Conservation (phyloP, 306 rosid species). For the Arachis stenosperma region DNA sequence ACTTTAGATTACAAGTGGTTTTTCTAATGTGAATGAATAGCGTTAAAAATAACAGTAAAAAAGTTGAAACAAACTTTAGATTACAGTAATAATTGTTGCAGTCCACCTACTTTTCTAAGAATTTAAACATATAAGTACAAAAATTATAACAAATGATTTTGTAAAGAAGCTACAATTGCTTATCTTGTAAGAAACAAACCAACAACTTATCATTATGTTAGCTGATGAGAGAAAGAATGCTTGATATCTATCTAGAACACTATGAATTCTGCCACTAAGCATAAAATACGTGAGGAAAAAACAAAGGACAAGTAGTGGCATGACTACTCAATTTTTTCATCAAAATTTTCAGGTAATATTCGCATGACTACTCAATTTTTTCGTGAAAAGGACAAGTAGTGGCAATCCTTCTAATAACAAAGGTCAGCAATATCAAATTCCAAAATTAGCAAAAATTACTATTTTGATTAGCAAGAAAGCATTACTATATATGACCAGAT, state of each 20-base stretch:
- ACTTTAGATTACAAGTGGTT: constrained; percentile 1
- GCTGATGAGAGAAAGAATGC: background rate
- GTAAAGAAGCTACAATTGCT: constrained; percentile 11
- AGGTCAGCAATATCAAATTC: constrained; percentile 15
- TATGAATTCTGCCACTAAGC: background rate
- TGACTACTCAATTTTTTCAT: constrained; percentile 6
- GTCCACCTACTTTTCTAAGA: background rate
- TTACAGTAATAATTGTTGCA: background rate
- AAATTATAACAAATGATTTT: background rate
- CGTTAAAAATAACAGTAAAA: background rate
- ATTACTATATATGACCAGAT: background rate
- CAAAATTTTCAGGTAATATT: constrained; percentile 13
- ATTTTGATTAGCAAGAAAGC: background rate
- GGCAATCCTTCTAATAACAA: constrained; percentile 11
- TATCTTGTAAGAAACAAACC: background rate
- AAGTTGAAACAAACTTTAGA: no score
- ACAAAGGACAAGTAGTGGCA: background rate
- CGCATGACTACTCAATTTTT: constrained; percentile 25
- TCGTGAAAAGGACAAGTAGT: background rate
- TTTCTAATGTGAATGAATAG: background rate
- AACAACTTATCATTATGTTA: constrained; percentile 8
- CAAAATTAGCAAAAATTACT: background rate
- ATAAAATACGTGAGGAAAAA: background rate
- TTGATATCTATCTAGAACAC: background rate
- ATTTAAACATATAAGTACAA: background rate